These are phyloP conservation scores for Termitomyces sp. DNA, from an alignment of 768 basidiomycete species.

Conservation along the genomic window DNA sequence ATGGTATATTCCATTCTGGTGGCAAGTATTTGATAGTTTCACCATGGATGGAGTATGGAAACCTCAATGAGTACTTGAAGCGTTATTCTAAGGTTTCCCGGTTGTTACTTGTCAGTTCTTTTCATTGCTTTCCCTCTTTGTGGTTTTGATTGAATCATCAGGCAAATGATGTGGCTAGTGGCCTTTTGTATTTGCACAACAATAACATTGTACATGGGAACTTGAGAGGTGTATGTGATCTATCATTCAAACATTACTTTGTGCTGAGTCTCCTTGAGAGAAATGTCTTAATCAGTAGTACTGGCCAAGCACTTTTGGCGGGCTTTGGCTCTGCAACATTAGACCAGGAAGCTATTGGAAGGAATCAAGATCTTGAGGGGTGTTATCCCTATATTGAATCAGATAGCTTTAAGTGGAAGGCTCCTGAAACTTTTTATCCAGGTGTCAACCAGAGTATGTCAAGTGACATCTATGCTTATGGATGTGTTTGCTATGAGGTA, in stretches of 20 bases:
- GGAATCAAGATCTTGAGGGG: no score
- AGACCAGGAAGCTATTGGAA: no score
- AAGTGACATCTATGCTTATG: constrained; percentile 3
- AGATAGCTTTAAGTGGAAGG: no score
- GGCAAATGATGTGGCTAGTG: background rate
- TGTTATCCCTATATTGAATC: no score
- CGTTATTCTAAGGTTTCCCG: background rate
- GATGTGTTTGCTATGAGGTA: constrained; percentile 5
- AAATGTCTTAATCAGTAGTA: background rate
- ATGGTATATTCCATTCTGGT: background rate
- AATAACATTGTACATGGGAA: background rate
- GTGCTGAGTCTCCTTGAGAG: background rate
- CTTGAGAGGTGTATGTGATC: background rate
- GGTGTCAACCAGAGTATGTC: no score
- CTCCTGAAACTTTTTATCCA: no score
- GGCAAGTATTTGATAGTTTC: background rate
- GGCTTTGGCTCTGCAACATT: background rate
- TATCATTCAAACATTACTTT: background rate
- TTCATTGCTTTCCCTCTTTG: background rate
- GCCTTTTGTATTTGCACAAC: background rate
- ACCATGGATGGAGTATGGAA: background rate
- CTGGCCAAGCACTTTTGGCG: background rate
- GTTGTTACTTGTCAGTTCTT: background rate
- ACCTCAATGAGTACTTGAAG: background rate
- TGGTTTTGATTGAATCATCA: background rate